Base-by-base conservation (phyloP, 345 rosid genomes). In the Corchorus capsularis region DNA sequence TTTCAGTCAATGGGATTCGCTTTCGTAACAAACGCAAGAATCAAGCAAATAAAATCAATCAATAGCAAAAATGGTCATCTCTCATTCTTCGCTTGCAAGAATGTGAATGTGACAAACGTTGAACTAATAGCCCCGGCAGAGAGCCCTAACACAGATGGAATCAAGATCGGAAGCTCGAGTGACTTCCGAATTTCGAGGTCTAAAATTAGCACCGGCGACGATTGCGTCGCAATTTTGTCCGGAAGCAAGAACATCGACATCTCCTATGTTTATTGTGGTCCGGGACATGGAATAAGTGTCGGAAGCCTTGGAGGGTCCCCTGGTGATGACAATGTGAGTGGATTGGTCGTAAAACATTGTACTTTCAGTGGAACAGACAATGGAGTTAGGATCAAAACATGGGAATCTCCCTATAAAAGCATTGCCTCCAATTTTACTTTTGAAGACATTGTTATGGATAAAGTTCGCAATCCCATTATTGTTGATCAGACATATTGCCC, bases 71-170 rank as follows among this genome's bases (percentile, higher is more conserved):
- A 78, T 53, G 68, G 64, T 12, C 84, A 81, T 37, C 6, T 81
- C 50, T 9, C 59, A 0, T 5, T 81, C 7, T 81, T 63, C 17
- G 81, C 62, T 6, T 81, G 81, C 54, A 16, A 55, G 8, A 74
- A 81, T 53, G 4, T 81, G 1, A 62, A 63, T 13, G 2, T 81
- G 6, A n/a, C 54, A 10, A 81, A 72, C 16, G 17, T 81, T 3
- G 35, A 12, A 52, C 4, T 82, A 49, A 10, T 57, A 71, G 89
- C 89, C 2, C 87, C 89, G 4, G 83, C 10, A 0, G 45, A 78
- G 3, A 86, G 89, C 50, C 89, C 89, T 4, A 86, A 86, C 67
- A 83, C 89, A 0, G 89, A 83, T 19, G 89, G 89, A 27, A 86
- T 86, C 70, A 83, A 86, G 66, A 75, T 86, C 2, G 89, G 84